Evolutionary conservation across 495 filamentous ascomycete genomes (phyloP), one percentile per base, ranked within the genome.

Genomic region (Annulohypoxylon nitens): DNA sequence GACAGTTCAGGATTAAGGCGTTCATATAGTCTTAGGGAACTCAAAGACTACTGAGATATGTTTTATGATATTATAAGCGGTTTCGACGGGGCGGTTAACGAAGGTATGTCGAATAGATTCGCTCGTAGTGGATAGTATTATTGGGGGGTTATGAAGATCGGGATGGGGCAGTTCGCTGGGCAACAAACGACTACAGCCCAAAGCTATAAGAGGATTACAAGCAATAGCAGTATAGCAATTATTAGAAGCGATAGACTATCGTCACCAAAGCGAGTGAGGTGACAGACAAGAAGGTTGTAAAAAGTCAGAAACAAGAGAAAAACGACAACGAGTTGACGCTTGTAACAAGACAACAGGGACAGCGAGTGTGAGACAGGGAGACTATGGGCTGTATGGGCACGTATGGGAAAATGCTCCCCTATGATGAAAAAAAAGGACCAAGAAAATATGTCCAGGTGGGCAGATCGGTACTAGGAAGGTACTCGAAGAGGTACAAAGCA

Each of bases 221-320:
- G 67, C n/a, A 20, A 37, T 37, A 57, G 25, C 67, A 64, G 62
- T 71, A 81, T 71, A 81, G 68, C 50, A 57, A 76, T 70, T 67
- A 77, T 71, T 75, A 76, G 71, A 70, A 79, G 79, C 75, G 80
- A 81, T 76, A 77, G 81, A 75, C 78, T 70, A 81, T 79, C 69
- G 73, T 78, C 81, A 81, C 82, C 81, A 83, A 78, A 87, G 80
- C 85, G 84, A 86, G 79, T 85, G 84, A 87, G 78, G 78, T 68
- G 67, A 74, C 66, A 57, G 50, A 70, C 58, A 58, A 71, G 61
- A 79, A 74, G 67, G 70, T 60, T 63, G 53, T 70, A 79, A 77
- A 77, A 79, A 71, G 76, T 78, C 71, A 78, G 75, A 74, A 78
- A 47, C 43, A 47, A 20, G 43, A 47, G 43, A 70, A 67, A 72